Conservation (phyloP, 2,329 filamentous ascomycete genomes). For the Colletotrichum trifolii region DNA sequence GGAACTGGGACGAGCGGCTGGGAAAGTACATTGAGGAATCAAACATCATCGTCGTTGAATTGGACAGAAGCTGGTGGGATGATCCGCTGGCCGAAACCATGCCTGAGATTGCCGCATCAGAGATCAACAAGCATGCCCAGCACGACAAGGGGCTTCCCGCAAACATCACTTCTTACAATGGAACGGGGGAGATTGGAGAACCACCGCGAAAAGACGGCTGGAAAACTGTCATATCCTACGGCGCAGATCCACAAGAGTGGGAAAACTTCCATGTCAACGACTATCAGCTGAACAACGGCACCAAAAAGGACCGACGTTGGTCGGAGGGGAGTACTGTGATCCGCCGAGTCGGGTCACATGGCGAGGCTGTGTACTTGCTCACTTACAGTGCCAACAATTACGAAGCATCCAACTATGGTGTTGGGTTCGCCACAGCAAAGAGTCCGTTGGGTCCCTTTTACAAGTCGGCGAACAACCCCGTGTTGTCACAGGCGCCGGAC, state of each 20-base stretch:
- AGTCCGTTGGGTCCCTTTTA: constrained; percentile 47
- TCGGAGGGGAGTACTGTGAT: constrained; percentile 49
- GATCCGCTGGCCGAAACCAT: constrained; percentile 47
- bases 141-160: constrained; percentile 41
- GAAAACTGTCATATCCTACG: constrained; percentile 50
- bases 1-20: constrained; percentile 48
- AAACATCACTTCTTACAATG: constrained; percentile 49
- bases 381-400: constrained; percentile 49
- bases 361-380: constrained; percentile 45
- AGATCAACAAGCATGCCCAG: constrained; percentile 43
- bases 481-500: constrained; percentile 45
- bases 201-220: constrained; percentile 50
- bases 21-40: constrained; percentile 51
- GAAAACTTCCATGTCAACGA: constrained; percentile 50
- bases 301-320: constrained; percentile 50
- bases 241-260: constrained; percentile 48
- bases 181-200: constrained; percentile 46
- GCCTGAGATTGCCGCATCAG: constrained; percentile 46
- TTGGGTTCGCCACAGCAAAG: constrained; percentile 47
- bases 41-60: constrained; percentile 50
- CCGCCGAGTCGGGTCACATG: constrained; percentile 37
- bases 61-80: constrained; percentile 49
- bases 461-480: constrained; percentile 46
- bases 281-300: constrained; percentile 46
- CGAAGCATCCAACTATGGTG: constrained; percentile 50